Percentiles rank a stretch among this genome's conserved stretches.
Evolutionary conservation across 352 stramenopile species (phyloP).

Genomic region (Pilasporangium apinafurcum): DNA sequence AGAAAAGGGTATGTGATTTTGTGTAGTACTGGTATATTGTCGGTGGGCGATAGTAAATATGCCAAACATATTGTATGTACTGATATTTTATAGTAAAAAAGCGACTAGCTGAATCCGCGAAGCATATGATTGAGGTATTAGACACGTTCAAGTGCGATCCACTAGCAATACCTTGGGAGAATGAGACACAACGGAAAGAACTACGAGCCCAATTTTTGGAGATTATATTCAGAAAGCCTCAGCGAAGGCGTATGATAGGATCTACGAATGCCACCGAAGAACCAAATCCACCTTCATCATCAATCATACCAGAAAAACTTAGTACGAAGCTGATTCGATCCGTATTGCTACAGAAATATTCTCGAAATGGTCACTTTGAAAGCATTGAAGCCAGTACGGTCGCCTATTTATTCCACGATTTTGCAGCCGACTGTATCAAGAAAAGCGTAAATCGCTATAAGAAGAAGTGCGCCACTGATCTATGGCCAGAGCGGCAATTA

Average conservation of each 20-base stretch:
- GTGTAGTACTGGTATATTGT: not conserved
- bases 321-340: slow-evolving; percentile 42
- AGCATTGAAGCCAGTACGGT: slow-evolving; percentile 31
- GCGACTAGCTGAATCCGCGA: slow-evolving; percentile 61
- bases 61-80: not conserved
- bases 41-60: not conserved
- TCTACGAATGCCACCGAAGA: not conserved
- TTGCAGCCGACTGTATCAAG: slow-evolving; percentile 43
- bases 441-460: slow-evolving; percentile 30
- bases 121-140: slow-evolving; percentile 64
- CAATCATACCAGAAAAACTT: slow-evolving; percentile 27
- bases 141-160: slow-evolving; percentile 48
- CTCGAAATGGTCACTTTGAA: slow-evolving; percentile 74
- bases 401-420: slow-evolving; percentile 54
- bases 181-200: slow-evolving; percentile 31
- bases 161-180: slow-evolving; percentile 49
- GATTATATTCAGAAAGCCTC: slow-evolving; percentile 54
- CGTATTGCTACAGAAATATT: slow-evolving; percentile 71
- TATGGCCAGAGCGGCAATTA: slow-evolving; percentile 51
- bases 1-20: slow-evolving; percentile 51
- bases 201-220: slow-evolving; percentile 46
- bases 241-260: slow-evolving; percentile 21
- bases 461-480: slow-evolving; percentile 26
- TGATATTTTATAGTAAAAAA: slow-evolving; percentile 39
- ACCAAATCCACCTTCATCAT: not conserved